phyloP scores from a whole-genome alignment of 1,284 basidiomycete genomes.

The Cystobasidiaceae sp. region DNA sequence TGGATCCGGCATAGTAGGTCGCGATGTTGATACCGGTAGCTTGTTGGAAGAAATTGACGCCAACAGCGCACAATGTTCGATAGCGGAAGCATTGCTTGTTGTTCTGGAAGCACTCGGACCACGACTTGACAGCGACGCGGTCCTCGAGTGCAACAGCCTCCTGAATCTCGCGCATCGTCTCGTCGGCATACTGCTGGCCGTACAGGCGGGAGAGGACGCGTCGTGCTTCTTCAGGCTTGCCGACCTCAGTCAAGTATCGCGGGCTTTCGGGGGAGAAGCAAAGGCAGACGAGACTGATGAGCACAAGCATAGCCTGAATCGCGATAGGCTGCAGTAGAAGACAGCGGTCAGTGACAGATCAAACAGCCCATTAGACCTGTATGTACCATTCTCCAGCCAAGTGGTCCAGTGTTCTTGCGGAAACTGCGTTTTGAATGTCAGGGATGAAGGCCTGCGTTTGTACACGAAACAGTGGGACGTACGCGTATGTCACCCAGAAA shows the following conservation, averaged over 20 bases:
- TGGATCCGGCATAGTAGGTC: constrained; percentile 37
- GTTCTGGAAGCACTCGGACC: constrained; percentile 35
- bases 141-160: constrained; percentile 39
- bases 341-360: background rate
- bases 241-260: constrained; percentile 36
- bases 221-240: constrained; percentile 33
- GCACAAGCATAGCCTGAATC: constrained; percentile 34
- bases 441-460: background rate
- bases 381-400: constrained; percentile 33
- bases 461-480: constrained; percentile 7
- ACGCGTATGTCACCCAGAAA: constrained; percentile 34
- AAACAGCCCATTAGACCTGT: background rate
- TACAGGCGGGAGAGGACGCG: constrained; percentile 34
- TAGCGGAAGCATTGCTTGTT: constrained; percentile 41
- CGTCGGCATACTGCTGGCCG: constrained; percentile 33
- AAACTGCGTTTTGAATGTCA: background rate
- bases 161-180: constrained; percentile 36
- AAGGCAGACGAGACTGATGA: constrained; percentile 36
- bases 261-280: constrained; percentile 39
- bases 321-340: constrained; percentile 31
- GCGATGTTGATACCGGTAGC: constrained; percentile 38
- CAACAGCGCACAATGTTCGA: constrained; percentile 36
- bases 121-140: constrained; percentile 32
- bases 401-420: background rate
- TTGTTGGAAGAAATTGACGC: constrained; percentile 39